phyloP scores from a whole-genome alignment of 2,329 filamentous ascomycete species.

The Ciborinia camelliae region DNA sequence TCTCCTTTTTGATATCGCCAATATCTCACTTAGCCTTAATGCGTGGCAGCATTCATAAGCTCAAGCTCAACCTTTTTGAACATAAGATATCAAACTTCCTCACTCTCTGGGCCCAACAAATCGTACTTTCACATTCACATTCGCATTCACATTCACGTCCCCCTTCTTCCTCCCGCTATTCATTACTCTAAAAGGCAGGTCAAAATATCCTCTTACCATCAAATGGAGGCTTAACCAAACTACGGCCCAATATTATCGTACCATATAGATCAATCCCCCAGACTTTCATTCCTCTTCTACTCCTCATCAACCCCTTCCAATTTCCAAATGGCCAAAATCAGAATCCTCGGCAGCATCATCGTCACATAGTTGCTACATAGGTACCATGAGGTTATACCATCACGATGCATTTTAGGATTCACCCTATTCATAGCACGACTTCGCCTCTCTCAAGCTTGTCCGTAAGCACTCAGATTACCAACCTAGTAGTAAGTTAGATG shows the following conservation, averaged over 20 bases:
- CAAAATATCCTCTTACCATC: background rate
- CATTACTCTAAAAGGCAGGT: background rate
- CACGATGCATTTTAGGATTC: background rate
- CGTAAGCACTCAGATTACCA: background rate
- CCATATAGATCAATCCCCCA: background rate
- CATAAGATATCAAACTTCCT: conserved; percentile 1
- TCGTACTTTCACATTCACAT: background rate
- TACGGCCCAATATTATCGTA: background rate
- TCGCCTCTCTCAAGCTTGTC: background rate
- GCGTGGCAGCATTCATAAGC: no score
- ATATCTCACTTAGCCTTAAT: no score
- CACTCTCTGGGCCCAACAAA: background rate
- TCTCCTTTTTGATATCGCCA: background rate
- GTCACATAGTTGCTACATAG: background rate
- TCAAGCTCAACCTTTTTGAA: no score
- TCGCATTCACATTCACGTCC: no score
- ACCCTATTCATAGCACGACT: conserved; percentile 6
- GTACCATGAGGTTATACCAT: background rate
- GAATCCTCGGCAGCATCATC: background rate
- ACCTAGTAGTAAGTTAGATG: background rate
- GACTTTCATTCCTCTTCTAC: background rate
- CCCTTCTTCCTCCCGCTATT: background rate
- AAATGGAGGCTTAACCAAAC: background rate
- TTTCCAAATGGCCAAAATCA: background rate
- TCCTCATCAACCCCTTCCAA: background rate